These are phyloP conservation scores for Glycine tomentella DNA, from an alignment of 306 rosid genomes.

Conservation along the genomic window DNA sequence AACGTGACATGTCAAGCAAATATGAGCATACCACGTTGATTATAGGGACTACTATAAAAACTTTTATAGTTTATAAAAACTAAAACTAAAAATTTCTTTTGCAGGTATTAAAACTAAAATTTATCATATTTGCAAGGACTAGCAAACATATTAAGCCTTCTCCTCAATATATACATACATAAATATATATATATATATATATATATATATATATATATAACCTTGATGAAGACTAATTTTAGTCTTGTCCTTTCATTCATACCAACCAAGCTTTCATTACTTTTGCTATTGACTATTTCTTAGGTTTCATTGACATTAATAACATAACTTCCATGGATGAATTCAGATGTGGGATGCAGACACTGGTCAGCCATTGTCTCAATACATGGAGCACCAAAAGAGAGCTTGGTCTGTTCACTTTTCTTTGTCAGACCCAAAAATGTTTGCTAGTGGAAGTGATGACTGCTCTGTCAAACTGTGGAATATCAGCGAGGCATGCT, in stretches of 20 bases:
- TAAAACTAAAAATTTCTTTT: not conserved
- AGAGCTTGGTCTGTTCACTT: conserved; percentile 99
- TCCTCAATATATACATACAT: too few relatives aligned
- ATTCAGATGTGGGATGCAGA: conserved; percentile 93
- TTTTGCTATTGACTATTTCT: conserved; percentile 25
- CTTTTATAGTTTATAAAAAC: not conserved
- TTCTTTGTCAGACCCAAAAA: conserved; percentile 79
- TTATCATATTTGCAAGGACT: not conserved
- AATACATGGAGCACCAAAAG: conserved; percentile 78
- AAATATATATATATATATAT: not conserved
- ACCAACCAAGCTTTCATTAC: conserved; percentile 12
- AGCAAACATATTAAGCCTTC: not conserved
- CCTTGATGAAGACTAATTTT: not conserved
- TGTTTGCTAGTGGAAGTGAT: conserved; percentile 96
- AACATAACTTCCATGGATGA: conserved; percentile 50
- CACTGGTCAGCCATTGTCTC: conserved; percentile 86
- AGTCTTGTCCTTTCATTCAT: conserved; percentile 8
- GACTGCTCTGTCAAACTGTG: conserved; percentile 91
- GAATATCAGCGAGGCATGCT: conserved; percentile 87
- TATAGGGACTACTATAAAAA: not conserved
- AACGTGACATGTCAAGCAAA: not conserved
- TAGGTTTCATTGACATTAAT: conserved; percentile 35
- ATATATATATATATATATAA: not conserved
- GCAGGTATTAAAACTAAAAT: not conserved
- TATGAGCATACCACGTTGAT: not conserved